Percentiles rank a stretch among this genome's conserved stretches.
Evolutionary conservation across 73 alveolate species (phyloP).

Genomic region (Tetrahymena malaccensis): DNA sequence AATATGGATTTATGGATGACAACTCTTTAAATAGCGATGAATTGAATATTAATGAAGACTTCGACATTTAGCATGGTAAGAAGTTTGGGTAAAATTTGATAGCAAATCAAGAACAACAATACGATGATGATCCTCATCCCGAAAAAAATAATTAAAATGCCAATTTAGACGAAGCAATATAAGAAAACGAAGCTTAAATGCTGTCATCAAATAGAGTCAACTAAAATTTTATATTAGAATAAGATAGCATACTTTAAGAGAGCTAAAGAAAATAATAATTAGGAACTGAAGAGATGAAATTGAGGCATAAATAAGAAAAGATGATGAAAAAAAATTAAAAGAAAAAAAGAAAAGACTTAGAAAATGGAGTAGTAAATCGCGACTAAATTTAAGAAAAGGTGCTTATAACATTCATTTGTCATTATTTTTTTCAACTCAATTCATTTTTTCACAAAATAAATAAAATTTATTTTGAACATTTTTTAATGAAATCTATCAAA

Average conservation of each 20-base stretch:
- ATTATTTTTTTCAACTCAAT: no score
- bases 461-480: no score
- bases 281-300: neutral
- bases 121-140: neutral
- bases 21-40: neutral
- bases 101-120: neutral
- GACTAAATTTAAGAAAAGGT: neutral
- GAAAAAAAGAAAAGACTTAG: neutral
- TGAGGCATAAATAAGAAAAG: neutral
- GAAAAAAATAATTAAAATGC: neutral
- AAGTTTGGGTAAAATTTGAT: neutral
- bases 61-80: neutral
- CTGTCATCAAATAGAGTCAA: neutral
- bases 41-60: neutral
- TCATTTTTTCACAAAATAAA: no score
- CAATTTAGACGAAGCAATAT: neutral
- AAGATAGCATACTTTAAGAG: neutral
- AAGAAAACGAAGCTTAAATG: neutral
- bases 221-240: neutral
- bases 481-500: no score
- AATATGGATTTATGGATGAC: neutral
- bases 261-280: neutral
- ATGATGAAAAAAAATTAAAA: neutral
- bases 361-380: neutral
- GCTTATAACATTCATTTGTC: no score